A percentile compares a stretch with the other conserved stretches of the same genome.
phyloP scores from a whole-genome alignment of 345 rosid species.

The Citrus mangshanensis region DNA sequence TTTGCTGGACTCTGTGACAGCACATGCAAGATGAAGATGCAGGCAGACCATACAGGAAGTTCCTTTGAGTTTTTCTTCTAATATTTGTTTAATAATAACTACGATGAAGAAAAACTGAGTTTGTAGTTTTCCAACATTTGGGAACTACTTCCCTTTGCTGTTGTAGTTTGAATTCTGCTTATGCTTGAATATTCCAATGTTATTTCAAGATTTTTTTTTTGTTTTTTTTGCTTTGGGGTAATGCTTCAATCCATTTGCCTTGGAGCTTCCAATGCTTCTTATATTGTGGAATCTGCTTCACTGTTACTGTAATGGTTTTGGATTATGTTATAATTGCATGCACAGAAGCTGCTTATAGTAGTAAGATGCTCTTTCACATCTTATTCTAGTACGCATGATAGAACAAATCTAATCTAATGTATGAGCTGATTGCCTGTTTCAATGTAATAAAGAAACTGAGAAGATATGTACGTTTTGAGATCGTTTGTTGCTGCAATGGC shows the following conservation, averaged over 20 bases:
- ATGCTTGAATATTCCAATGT: neutral
- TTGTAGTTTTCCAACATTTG: neutral
- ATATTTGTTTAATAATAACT: slow-evolving; percentile 10
- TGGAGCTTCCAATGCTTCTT: neutral
- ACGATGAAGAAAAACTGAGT: slow-evolving; percentile 8
- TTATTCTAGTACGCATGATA: neutral
- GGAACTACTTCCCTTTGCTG: neutral
- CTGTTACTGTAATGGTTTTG: neutral
- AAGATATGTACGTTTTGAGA: neutral
- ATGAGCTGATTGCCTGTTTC: neutral
- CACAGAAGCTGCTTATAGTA: neutral
- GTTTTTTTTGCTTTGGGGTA: too few relatives aligned
- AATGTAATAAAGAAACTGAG: neutral
- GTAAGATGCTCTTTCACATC: neutral
- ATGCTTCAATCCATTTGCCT: neutral
- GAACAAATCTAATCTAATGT: neutral
- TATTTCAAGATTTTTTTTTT: neutral
- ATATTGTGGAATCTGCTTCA: neutral
- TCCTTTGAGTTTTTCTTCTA: slow-evolving; percentile 39
- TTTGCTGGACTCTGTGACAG: slow-evolving; percentile 31
- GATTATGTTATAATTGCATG: neutral
- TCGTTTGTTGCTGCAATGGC: neutral
- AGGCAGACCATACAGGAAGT: slow-evolving; percentile 81
- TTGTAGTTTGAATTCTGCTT: slow-evolving; percentile 2
- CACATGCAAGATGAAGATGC: slow-evolving; percentile 93